These are phyloP conservation scores for Nyssa sinensis DNA, from an alignment of 148 eudicot genomes.

Conservation along the genomic window DNA sequence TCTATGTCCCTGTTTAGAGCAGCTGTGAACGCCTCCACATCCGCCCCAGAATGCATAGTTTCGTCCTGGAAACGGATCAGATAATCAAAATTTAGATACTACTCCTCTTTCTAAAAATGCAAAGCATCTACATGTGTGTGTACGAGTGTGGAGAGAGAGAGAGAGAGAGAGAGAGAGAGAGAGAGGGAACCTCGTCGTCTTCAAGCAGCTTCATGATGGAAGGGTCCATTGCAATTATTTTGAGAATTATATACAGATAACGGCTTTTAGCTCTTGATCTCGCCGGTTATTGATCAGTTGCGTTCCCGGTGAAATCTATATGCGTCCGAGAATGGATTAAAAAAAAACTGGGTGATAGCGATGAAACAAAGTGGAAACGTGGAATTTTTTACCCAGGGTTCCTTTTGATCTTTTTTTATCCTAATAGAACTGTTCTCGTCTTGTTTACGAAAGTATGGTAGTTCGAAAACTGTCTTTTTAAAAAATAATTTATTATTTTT, in stretches of 20 bases:
- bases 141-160: not conserved
- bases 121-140: not conserved
- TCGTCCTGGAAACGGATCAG: slow-evolving; percentile 54
- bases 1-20: slow-evolving; percentile 86
- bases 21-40: slow-evolving; percentile 92
- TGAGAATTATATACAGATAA: not conserved
- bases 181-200: slow-evolving; percentile 62
- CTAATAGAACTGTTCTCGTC: no score
- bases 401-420: no score
- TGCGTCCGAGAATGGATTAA: no score
- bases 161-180: not conserved
- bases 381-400: no score
- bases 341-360: no score
- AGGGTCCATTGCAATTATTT: slow-evolving; percentile 51
- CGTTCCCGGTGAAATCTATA: no score
- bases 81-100: not conserved
- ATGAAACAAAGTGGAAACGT: no score
- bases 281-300: no score
- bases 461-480: no score
- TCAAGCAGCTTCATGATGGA: slow-evolving; percentile 81
- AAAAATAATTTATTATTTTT: no score
- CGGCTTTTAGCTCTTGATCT: not conserved
- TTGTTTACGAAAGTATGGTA: no score
- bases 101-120: not conserved
- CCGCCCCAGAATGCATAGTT: slow-evolving; percentile 96